A percentile compares a stretch with the other conserved stretches of the same genome.
These are phyloP conservation scores for Penicillium sp. DNA, from an alignment of 2,329 filamentous ascomycete genomes.

Conservation along the genomic window DNA sequence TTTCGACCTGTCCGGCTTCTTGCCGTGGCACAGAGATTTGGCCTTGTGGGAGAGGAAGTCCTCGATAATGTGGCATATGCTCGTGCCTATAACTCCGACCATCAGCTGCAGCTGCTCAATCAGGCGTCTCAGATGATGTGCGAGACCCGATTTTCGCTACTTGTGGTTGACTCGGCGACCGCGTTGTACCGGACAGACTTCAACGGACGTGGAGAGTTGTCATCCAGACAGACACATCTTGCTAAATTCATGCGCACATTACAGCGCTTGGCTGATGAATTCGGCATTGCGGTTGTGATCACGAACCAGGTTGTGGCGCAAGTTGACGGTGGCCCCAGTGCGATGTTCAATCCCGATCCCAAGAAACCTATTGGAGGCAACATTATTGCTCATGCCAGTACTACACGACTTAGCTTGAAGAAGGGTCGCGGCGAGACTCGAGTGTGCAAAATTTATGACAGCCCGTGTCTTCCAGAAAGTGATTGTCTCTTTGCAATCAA, in stretches of 20 bases:
- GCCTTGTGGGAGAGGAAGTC: slow-evolving; percentile 93
- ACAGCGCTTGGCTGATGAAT: slow-evolving; percentile 63
- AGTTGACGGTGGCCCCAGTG: slow-evolving; percentile 90
- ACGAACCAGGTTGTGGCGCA: slow-evolving; percentile 99
- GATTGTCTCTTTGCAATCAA: slow-evolving; percentile 97
- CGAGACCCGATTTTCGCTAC: slow-evolving; percentile 92
- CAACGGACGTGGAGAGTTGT: slow-evolving; percentile 91
- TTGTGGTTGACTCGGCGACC: slow-evolving; percentile 95
- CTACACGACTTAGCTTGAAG: slow-evolving; percentile 89
- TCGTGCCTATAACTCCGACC: slow-evolving; percentile 96
- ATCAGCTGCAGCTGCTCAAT: slow-evolving; percentile 91
- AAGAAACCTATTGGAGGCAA: slow-evolving; percentile 99
- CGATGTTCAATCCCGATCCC: slow-evolving; percentile 99
- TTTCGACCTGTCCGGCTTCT: slow-evolving; percentile 90
- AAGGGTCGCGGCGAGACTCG: slow-evolving; percentile 94
- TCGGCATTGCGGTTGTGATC: slow-evolving; percentile 97
- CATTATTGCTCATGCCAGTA: slow-evolving; percentile 97
- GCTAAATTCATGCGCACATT: slow-evolving; percentile 52
- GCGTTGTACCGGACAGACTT: slow-evolving; percentile 96
- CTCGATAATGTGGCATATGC: slow-evolving; percentile 98
- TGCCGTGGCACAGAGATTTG: slow-evolving; percentile 90
- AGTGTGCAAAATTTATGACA: slow-evolving; percentile 99
- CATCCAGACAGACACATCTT: slow-evolving; percentile 71
- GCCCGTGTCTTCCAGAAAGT: slow-evolving; percentile 91
- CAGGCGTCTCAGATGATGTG: slow-evolving; percentile 99